phyloP scores from a whole-genome alignment of 208 protist genomes.

The Trichomonas gallinae region DNA sequence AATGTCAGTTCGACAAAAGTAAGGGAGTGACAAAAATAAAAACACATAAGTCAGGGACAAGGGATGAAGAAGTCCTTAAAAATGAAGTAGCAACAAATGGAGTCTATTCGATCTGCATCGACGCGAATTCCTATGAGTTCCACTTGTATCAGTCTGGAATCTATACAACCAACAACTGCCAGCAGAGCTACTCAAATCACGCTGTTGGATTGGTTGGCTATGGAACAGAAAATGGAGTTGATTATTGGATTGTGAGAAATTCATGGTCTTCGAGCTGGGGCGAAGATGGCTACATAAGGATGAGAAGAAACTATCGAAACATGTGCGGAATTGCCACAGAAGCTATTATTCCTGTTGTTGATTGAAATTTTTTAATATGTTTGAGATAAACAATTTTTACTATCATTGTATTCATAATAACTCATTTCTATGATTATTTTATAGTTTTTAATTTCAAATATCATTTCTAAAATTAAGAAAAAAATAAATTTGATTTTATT shows the following conservation, averaged over 20 bases:
- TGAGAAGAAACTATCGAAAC: conserved; percentile 34
- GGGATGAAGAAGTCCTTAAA: conserved; percentile 25
- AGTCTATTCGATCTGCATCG: conserved; percentile 28
- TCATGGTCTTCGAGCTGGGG: conserved; percentile 44
- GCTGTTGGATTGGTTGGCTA: conserved; percentile 29
- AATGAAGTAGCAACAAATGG: not conserved
- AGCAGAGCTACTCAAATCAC: conserved; percentile 25
- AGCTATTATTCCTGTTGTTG: not conserved
- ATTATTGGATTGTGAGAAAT: conserved; percentile 42
- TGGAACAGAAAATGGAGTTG: not conserved
- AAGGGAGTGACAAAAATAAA: not conserved
- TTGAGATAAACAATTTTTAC: too few species aligned
- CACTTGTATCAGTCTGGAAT: conserved; percentile 35
- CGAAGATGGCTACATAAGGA: conserved; percentile 35
- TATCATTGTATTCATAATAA: too few species aligned
- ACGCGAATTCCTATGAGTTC: conserved; percentile 31
- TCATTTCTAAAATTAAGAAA: too few species aligned
- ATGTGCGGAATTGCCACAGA: conserved; percentile 34
- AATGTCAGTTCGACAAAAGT: not conserved
- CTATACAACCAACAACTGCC: conserved; percentile 24
- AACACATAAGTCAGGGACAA: conserved; percentile 3
- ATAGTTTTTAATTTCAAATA: too few species aligned
- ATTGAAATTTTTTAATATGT: too few species aligned
- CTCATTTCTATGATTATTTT: too few species aligned
- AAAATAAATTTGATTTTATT: too few species aligned